Conservation (phyloP, 2,329 filamentous ascomycete genomes). For the Venturia nashicola region DNA sequence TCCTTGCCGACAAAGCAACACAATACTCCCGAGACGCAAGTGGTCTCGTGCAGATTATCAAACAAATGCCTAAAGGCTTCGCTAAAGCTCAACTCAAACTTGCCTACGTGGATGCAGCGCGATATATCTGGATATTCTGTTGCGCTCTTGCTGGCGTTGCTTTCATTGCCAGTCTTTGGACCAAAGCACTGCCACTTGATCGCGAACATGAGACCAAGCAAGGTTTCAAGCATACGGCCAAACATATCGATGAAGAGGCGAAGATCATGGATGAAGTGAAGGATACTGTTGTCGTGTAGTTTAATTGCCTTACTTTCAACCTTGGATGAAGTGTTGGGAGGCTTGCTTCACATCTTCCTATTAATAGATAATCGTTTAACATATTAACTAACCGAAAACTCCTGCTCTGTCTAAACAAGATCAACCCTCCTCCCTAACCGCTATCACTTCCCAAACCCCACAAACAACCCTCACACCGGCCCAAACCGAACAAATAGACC, state of each 20-base stretch:
- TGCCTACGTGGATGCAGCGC: slow-evolving; percentile 42
- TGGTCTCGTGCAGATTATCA: slow-evolving; percentile 46
- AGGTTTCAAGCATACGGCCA: slow-evolving; percentile 8
- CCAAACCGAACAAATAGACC: too few relatives aligned
- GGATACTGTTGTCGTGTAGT: background rate
- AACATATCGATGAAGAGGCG: slow-evolving; percentile 6
- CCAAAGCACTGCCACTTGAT: slow-evolving; percentile 27
- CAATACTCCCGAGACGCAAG: slow-evolving; percentile 46
- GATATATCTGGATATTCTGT: slow-evolving; percentile 45
- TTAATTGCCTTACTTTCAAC: background rate
- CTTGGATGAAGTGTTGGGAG: background rate
- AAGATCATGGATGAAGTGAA: background rate
- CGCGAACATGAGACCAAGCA: slow-evolving; percentile 11
- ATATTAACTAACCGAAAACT: too few relatives aligned
- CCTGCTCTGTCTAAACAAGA: too few relatives aligned
- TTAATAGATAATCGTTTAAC: too few relatives aligned
- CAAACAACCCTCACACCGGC: too few relatives aligned
- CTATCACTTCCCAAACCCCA: too few relatives aligned
- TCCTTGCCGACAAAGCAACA: slow-evolving; percentile 34
- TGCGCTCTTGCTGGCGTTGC: slow-evolving; percentile 39
- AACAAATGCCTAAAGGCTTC: slow-evolving; percentile 33
- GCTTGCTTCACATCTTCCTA: too few relatives aligned
- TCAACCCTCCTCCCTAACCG: too few relatives aligned
- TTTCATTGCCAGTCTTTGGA: slow-evolving; percentile 39
- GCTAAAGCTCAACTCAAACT: slow-evolving; percentile 33